phyloP scores from a whole-genome alignment of 352 stramenopile species.

The Achlya hypogyna region DNA sequence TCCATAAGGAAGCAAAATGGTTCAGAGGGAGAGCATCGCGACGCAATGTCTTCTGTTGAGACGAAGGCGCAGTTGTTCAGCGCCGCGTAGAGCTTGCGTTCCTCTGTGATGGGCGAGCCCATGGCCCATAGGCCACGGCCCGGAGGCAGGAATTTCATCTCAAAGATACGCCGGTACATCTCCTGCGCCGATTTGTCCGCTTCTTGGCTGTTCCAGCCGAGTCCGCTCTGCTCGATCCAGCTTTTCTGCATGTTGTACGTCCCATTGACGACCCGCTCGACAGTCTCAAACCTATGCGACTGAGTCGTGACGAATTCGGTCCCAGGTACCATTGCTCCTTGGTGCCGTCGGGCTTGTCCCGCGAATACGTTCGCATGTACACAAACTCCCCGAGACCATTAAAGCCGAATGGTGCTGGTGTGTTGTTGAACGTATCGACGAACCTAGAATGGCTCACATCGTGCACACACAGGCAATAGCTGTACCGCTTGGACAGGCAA shows the following conservation, averaged over 20 bases:
- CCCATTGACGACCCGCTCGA: conserved; percentile 89
- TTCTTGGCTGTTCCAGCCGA: conserved; percentile 60
- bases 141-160: conserved; percentile 92
- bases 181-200: conserved; percentile 57
- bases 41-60: conserved; percentile 63
- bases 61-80: conserved; percentile 94
- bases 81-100: conserved; percentile 72
- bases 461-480: too few species aligned
- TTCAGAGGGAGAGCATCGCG: conserved; percentile 46
- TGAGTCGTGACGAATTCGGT: background rate
- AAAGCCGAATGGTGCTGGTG: conserved; percentile 82
- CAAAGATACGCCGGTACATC: conserved; percentile 89
- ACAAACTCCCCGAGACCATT: conserved; percentile 91
- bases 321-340: conserved; percentile 72
- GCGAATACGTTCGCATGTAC: conserved; percentile 88
- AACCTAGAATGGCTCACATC: too few species aligned
- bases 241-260: conserved; percentile 91
- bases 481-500: too few species aligned
- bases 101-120: conserved; percentile 86
- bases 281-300: conserved; percentile 49
- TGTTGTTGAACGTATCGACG: conserved; percentile 37
- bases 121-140: conserved; percentile 90
- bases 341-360: conserved; percentile 62
- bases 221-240: conserved; percentile 43
- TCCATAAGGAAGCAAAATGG: conserved; percentile 95